phyloP scores from a whole-genome alignment of 2,329 filamentous ascomycete genomes.

The Juglanconis oblonga region DNA sequence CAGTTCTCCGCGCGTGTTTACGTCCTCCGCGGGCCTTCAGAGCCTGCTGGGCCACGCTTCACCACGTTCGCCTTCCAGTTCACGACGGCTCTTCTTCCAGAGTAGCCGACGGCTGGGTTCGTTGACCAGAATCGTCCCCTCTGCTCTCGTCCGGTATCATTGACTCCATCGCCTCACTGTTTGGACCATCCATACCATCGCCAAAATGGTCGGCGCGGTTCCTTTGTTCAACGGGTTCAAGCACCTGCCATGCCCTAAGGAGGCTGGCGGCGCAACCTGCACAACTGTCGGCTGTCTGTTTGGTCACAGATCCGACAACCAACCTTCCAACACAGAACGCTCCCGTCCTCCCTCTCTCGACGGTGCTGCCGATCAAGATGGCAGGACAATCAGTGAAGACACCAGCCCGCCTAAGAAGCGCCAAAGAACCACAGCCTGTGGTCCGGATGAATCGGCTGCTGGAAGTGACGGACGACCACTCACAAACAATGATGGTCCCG shows the following conservation, averaged over 20 bases:
- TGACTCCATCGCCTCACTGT: background rate
- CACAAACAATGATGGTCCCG: background rate
- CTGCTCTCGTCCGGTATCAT: background rate
- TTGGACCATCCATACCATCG: background rate
- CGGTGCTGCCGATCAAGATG: background rate
- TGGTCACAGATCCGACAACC: slow-evolving; percentile 9
- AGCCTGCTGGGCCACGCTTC: background rate
- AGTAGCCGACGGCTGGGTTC: background rate
- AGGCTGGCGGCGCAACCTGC: slow-evolving; percentile 15
- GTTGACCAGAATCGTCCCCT: background rate
- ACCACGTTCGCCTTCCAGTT: background rate
- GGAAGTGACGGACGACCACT: background rate
- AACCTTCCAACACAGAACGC: background rate
- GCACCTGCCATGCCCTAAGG: slow-evolving; percentile 18
- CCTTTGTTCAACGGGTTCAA: slow-evolving; percentile 18
- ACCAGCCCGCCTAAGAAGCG: background rate
- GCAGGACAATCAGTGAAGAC: background rate
- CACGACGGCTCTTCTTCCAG: background rate
- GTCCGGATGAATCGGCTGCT: background rate
- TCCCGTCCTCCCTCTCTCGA: background rate
- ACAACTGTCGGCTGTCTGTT: slow-evolving; percentile 15
- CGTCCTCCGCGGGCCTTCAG: background rate
- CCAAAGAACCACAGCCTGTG: background rate
- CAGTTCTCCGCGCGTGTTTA: background rate
- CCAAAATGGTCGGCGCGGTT: slow-evolving; percentile 9